A percentile compares a stretch with the other conserved stretches of the same genome.
Conservation (phyloP, 169 alveolate species). For the Cryptosporidium andersoni region DNA sequence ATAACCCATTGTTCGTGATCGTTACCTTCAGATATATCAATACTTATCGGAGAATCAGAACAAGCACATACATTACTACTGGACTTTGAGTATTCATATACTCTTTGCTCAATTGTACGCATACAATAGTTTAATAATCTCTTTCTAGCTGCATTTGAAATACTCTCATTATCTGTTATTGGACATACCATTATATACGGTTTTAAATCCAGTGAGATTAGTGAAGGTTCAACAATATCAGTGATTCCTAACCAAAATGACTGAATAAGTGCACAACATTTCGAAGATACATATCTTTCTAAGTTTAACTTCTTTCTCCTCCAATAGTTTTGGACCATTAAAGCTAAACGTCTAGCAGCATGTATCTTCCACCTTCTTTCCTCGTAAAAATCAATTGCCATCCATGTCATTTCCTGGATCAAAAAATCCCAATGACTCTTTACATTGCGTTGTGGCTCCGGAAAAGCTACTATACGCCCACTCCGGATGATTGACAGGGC, state of each 20-base stretch:
- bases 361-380: conserved; percentile 81
- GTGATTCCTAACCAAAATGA: conserved; percentile 71
- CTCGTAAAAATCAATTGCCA: conserved; percentile 80
- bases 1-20: conserved; percentile 65
- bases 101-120: conserved; percentile 32
- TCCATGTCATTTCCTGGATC: conserved; percentile 80
- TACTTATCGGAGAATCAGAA: conserved; percentile 35
- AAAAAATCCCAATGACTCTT: conserved; percentile 75
- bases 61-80: background rate
- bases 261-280: conserved; percentile 61
- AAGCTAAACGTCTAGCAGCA: conserved; percentile 77
- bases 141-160: conserved; percentile 30
- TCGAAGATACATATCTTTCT: conserved; percentile 62
- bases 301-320: conserved; percentile 53
- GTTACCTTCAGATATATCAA: conserved; percentile 45
- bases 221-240: conserved; percentile 30
- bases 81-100: conserved; percentile 33
- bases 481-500: conserved; percentile 64
- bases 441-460: conserved; percentile 64
- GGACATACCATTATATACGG: conserved; percentile 47
- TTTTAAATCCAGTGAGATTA: conserved; percentile 33
- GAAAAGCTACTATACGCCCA: conserved; percentile 33
- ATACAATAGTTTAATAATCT: conserved; percentile 54
- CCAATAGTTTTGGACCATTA: conserved; percentile 75
- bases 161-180: conserved; percentile 24